Percentiles rank a stretch among this genome's conserved stretches.
Evolutionary conservation across 1,284 basidiomycete genomes (phyloP).

Genomic region (Trametes pubescens): DNA sequence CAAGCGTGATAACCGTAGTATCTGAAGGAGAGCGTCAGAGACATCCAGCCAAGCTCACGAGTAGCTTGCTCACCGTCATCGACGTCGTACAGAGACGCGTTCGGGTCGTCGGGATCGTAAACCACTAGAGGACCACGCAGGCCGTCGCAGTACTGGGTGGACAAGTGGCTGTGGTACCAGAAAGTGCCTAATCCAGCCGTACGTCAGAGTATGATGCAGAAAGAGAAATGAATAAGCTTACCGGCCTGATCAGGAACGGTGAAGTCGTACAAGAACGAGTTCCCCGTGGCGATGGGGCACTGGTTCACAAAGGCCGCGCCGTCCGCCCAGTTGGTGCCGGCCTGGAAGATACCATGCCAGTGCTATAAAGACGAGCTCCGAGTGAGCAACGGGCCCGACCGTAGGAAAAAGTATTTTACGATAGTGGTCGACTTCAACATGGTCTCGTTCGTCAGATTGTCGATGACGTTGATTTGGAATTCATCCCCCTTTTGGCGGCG

Average conservation of each 20-base stretch:
- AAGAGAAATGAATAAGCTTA: background rate
- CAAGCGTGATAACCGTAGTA: slow-evolving; percentile 36
- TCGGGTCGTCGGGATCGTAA: slow-evolving; percentile 52
- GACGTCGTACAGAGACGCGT: slow-evolving; percentile 48
- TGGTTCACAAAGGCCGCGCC: slow-evolving; percentile 51
- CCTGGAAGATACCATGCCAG: slow-evolving; percentile 49
- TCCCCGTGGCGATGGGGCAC: slow-evolving; percentile 58
- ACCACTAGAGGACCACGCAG: slow-evolving; percentile 48
- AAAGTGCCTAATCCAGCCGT: slow-evolving; percentile 29
- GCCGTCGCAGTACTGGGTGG: slow-evolving; percentile 45
- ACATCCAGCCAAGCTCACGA: background rate
- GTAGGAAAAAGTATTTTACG: slow-evolving; percentile 31
- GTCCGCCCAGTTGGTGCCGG: slow-evolving; percentile 46
- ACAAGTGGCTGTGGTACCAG: slow-evolving; percentile 40
- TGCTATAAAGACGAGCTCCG: slow-evolving; percentile 40
- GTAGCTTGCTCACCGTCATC: slow-evolving; percentile 46
- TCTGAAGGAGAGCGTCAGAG: slow-evolving; percentile 19
- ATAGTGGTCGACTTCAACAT: slow-evolving; percentile 48
- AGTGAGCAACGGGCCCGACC: background rate
- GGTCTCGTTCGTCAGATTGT: slow-evolving; percentile 43
- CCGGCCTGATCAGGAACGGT: slow-evolving; percentile 45
- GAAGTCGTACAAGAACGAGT: slow-evolving; percentile 55
- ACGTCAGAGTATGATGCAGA: background rate
- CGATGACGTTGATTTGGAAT: slow-evolving; percentile 47
- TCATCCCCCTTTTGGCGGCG: slow-evolving; percentile 34